Percentiles rank a stretch among this genome's conserved stretches.
Conservation (phyloP, 192 early-diverging fungal species). For the Rhizophagus sp. region DNA sequence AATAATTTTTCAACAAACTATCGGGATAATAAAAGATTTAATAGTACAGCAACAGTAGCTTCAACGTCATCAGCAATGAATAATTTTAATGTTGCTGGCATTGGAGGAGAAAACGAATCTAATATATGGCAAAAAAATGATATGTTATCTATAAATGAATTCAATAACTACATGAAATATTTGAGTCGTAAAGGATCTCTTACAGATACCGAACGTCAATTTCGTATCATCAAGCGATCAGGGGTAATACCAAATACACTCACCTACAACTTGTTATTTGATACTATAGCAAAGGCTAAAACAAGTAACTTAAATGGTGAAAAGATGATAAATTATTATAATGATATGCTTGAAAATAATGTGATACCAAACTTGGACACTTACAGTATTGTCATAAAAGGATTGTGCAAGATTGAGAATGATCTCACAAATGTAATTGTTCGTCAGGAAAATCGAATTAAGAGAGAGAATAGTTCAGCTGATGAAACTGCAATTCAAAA, state of each 20-base stretch:
- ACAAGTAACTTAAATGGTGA: background rate
- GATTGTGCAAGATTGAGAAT: slow-evolving; percentile 9
- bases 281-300: background rate
- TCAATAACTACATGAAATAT: background rate
- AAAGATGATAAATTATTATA: slow-evolving; percentile 7
- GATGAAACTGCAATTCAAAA: background rate
- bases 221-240: background rate
- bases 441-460: background rate
- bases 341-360: slow-evolving; percentile 19
- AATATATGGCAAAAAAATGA: background rate
- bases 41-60: background rate
- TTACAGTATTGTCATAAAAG: slow-evolving; percentile 6
- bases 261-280: slow-evolving; percentile 22
- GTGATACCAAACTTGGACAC: slow-evolving; percentile 11
- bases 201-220: background rate
- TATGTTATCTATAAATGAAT: background rate
- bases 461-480: background rate
- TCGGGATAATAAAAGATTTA: background rate
- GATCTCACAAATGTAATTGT: background rate
- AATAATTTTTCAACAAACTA: background rate
- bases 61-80: background rate
- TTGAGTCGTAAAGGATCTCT: slow-evolving; percentile 3
- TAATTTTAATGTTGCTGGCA: background rate
- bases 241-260: slow-evolving; percentile 3
- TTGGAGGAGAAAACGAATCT: background rate